A percentile compares a stretch with the other conserved stretches of the same genome.
Conservation (phyloP, 257 asterid genomes). For the Ophiorrhiza pumila region DNA sequence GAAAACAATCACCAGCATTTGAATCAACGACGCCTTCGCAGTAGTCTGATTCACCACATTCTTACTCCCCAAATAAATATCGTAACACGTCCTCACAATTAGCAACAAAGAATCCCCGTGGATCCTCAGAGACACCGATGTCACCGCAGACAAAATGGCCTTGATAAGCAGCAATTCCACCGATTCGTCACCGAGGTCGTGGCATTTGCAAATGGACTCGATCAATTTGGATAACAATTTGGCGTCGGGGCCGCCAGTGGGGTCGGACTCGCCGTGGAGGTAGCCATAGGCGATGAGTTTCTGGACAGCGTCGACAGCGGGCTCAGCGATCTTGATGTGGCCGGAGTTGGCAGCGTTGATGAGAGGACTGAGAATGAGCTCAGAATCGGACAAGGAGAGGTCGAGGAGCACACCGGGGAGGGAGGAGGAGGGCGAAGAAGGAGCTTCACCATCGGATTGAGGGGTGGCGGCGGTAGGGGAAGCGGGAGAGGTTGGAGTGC, state of each 20-base stretch:
- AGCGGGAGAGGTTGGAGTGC: constrained; percentile 46
- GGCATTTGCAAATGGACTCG: constrained; percentile 85
- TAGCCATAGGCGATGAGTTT: constrained; percentile 83
- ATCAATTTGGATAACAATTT: constrained; percentile 62
- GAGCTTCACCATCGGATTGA: constrained; percentile 44
- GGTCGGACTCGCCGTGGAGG: constrained; percentile 84
- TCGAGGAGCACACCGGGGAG: constrained; percentile 74
- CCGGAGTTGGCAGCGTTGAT: constrained; percentile 65
- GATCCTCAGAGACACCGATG: constrained; percentile 69
- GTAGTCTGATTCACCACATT: constrained; percentile 93
- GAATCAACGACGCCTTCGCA: constrained; percentile 92
- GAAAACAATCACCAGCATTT: constrained; percentile 93
- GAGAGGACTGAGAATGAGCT: constrained; percentile 68
- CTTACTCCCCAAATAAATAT: constrained; percentile 77
- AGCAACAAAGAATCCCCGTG: constrained; percentile 91
- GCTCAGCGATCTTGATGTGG: constrained; percentile 71
- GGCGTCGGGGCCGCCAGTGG: constrained; percentile 68
- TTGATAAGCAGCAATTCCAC: constrained; percentile 78
- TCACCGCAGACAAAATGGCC: constrained; percentile 78
- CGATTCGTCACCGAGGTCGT: constrained; percentile 75
- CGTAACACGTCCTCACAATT: constrained; percentile 88
- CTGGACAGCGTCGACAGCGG: constrained; percentile 92
- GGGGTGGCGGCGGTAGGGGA: constrained; percentile 48
- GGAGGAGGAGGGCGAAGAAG: constrained; percentile 22
- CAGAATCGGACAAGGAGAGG: constrained; percentile 67